Conservation (phyloP, 1,284 basidiomycete species). For the Ceratobasidium sp. region DNA sequence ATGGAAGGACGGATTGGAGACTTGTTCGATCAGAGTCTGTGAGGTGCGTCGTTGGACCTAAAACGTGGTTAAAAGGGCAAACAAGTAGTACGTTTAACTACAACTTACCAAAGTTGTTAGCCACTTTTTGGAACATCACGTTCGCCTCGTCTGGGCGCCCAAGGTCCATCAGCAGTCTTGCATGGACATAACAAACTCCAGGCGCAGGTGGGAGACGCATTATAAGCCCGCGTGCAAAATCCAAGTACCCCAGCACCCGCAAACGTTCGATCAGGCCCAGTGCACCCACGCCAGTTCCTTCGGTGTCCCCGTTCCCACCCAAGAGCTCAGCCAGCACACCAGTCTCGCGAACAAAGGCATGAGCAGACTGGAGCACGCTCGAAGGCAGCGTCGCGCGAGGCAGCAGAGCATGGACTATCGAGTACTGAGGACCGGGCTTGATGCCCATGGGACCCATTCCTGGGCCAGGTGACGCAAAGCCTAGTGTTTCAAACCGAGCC, state of each 20-base stretch:
- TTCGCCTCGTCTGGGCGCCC: slow-evolving; percentile 81
- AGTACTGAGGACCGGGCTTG: slow-evolving; percentile 67
- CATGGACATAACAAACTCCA: slow-evolving; percentile 78
- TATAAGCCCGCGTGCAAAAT: slow-evolving; percentile 71
- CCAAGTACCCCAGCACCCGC: slow-evolving; percentile 70
- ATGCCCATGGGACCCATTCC: slow-evolving; percentile 47
- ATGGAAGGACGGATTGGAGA: slow-evolving; percentile 49
- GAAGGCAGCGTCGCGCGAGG: slow-evolving; percentile 61
- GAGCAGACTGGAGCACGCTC: slow-evolving; percentile 59
- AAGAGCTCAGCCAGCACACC: slow-evolving; percentile 71
- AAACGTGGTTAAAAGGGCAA: slow-evolving; percentile 19
- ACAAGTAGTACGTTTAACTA: not conserved
- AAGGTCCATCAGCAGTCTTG: slow-evolving; percentile 73
- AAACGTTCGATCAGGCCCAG: slow-evolving; percentile 77
- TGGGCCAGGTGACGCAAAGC: slow-evolving; percentile 38
- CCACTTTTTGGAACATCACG: slow-evolving; percentile 76
- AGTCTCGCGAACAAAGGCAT: slow-evolving; percentile 71
- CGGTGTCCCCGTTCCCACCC: not conserved
- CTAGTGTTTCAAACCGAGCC: slow-evolving; percentile 37
- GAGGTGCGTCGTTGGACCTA: slow-evolving; percentile 31
- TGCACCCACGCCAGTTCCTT: slow-evolving; percentile 61
- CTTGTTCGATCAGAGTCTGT: slow-evolving; percentile 36
- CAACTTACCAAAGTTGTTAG: slow-evolving; percentile 77
- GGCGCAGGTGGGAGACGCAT: slow-evolving; percentile 80
- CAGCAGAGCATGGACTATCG: slow-evolving; percentile 76